Base-by-base conservation (phyloP, 1,139 yeast genomes). In the Saccharomyces pastorianus region DNA sequence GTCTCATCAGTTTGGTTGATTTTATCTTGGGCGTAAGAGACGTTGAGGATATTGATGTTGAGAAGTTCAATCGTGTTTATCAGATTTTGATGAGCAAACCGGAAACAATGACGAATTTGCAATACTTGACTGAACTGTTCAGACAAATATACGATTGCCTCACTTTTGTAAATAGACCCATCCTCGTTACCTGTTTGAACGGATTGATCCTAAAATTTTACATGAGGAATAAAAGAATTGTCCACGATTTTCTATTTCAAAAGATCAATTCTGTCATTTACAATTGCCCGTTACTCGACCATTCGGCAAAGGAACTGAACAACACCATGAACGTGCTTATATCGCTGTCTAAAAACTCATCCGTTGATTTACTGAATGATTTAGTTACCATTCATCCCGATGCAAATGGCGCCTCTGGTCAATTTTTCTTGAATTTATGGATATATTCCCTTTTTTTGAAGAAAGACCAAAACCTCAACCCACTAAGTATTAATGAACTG, bases 1-100 rank as follows among this genome's bases (percentile, higher is more conserved):
- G 97, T 0, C 78, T 91, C 1, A 71, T 79, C 38, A 76, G 89
- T 1, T 70, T 91, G 51, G 76, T 90, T 38, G 98, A 93, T 68
- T 83, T 86, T 60, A 77, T 87, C 0, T 75, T 88, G 14, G 96
- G 96, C 0, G 72, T 87, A 42, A 73, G 96, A 57, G 95, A 88
- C 48, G 77, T 78, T 54, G 95, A 85, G 53, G 59, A 84, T 29
- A 72, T 89, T 6, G 82, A 83, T 56, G 69, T 83, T 25, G 83
- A 81, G 44, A 85, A 83, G 61, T 75, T 88, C 52, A 83, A 83
- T 28, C 79, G 83, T 57, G 85, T 88, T 1, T 80, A 87, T 20
- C 78, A 76, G 50, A 77, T 88, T 1, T 69, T 88, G 11, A 68
- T 85, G 47, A 72, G 82, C 44, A 83, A 83, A 60, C 96, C 96